phyloP scores from a whole-genome alignment of 1,284 basidiomycete species.

The Trametes polyzona region DNA sequence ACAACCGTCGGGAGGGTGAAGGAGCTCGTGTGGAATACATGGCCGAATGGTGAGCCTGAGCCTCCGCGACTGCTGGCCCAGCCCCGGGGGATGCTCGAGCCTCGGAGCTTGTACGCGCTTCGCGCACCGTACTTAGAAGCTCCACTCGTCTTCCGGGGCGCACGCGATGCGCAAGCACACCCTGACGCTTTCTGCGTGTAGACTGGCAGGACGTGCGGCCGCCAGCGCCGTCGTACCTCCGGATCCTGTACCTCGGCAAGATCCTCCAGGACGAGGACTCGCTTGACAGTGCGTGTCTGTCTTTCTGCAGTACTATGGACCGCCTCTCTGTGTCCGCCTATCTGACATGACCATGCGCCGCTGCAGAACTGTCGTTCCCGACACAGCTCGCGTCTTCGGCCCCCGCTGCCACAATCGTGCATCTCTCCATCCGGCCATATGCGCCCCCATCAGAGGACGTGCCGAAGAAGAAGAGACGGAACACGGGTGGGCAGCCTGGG shows the following conservation, averaged over 20 bases:
- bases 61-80: background rate
- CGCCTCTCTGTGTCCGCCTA: too few relatives aligned
- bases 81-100: background rate
- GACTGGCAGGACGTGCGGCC: constrained; percentile 85
- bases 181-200: constrained; percentile 31
- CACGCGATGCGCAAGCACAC: background rate
- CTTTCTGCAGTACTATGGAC: background rate
- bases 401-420: constrained; percentile 69
- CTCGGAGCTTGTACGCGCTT: constrained; percentile 7
- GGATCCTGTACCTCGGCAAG: constrained; percentile 81
- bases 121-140: constrained; percentile 1
- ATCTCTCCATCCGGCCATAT: constrained; percentile 77
- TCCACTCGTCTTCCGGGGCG: background rate
- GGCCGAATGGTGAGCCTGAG: constrained; percentile 69
- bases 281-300: constrained; percentile 58
- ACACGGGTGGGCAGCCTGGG: constrained; percentile 4
- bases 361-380: constrained; percentile 54
- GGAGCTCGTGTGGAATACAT: constrained; percentile 84
- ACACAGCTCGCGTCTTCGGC: constrained; percentile 41
- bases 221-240: constrained; percentile 77
- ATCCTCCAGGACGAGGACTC: constrained; percentile 86
- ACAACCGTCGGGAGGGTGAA: constrained; percentile 81
- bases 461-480: constrained; percentile 52
- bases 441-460: constrained; percentile 56
- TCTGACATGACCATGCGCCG: constrained; percentile 10